Conservation (phyloP, 2,329 filamentous ascomycete genomes). For the Parastagonospora avenae region DNA sequence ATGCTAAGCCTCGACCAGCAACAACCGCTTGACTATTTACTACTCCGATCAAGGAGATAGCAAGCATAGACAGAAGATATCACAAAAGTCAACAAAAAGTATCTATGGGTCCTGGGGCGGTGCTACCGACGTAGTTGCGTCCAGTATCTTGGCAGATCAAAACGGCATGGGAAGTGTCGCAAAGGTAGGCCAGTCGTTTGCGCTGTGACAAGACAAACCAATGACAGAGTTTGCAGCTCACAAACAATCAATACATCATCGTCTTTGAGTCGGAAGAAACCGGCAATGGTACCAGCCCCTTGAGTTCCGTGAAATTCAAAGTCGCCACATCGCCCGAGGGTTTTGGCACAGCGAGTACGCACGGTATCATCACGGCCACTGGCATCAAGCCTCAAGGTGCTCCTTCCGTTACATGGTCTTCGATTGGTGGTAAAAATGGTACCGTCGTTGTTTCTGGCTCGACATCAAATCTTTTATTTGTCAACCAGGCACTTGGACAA, state of each 20-base stretch:
- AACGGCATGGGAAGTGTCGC: constrained; percentile 17
- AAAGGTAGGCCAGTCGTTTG: constrained; percentile 7
- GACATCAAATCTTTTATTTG: constrained; percentile 13
- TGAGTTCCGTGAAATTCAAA: constrained; percentile 16
- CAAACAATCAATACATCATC: constrained; percentile 24
- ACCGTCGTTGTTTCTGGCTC: constrained; percentile 23
- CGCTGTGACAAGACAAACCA: not conserved
- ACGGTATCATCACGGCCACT: constrained; percentile 11
- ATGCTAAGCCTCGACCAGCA: not conserved
- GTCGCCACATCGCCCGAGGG: constrained; percentile 18
- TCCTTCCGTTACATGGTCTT: constrained; percentile 22
- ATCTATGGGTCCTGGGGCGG: constrained; percentile 20
- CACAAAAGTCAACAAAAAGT: constrained; percentile 18
- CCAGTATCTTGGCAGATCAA: constrained; percentile 8
- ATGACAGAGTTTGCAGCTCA: constrained; percentile 11
- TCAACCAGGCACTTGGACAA: constrained; percentile 23
- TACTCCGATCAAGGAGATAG: constrained; percentile 23
- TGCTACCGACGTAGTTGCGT: constrained; percentile 18
- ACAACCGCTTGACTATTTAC: constrained; percentile 19
- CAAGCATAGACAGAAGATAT: constrained; percentile 23
- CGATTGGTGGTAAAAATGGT: constrained; percentile 19
- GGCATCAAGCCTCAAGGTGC: constrained; percentile 12
- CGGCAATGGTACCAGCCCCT: constrained; percentile 7
- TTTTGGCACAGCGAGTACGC: constrained; percentile 10
- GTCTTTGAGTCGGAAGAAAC: constrained; percentile 13